Evolutionary conservation across 345 rosid species (phyloP).

Genomic region (Stellera chamaejasme): DNA sequence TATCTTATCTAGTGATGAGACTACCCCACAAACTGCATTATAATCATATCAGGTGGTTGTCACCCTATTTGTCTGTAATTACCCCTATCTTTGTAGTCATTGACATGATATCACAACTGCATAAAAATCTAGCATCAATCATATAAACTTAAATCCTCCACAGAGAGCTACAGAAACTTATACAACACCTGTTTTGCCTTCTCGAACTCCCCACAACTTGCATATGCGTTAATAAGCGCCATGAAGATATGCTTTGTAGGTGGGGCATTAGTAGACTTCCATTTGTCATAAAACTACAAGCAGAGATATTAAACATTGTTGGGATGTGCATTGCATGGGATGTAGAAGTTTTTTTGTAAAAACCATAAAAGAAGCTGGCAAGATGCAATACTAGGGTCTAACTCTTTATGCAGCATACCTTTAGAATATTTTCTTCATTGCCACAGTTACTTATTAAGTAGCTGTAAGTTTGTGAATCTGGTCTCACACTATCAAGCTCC

Average conservation of each 20-base stretch:
- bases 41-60: no score
- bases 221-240: slow-evolving; percentile 72
- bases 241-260: slow-evolving; percentile 50
- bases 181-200: slow-evolving; percentile 74
- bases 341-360: neutral
- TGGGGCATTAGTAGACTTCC: slow-evolving; percentile 32
- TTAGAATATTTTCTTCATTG: slow-evolving; percentile 43
- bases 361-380: neutral
- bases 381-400: neutral
- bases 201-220: slow-evolving; percentile 59
- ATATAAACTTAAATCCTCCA: slow-evolving; percentile 7
- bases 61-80: no score
- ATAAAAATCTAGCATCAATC: neutral
- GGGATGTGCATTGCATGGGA: neutral
- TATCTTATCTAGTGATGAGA: no score
- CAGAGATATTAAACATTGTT: slow-evolving; percentile 8
- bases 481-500: slow-evolving; percentile 58
- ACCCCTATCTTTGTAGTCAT: no score
- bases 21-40: no score
- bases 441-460: slow-evolving; percentile 50
- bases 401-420: slow-evolving; percentile 31
- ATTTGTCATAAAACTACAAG: slow-evolving; percentile 47
- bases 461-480: slow-evolving; percentile 67
- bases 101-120: no score
- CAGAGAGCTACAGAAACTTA: neutral